A percentile compares a stretch with the other conserved stretches of the same genome.
These are phyloP conservation scores for Inonotus hispidus DNA, from an alignment of 1,284 basidiomycete species.

Conservation along the genomic window DNA sequence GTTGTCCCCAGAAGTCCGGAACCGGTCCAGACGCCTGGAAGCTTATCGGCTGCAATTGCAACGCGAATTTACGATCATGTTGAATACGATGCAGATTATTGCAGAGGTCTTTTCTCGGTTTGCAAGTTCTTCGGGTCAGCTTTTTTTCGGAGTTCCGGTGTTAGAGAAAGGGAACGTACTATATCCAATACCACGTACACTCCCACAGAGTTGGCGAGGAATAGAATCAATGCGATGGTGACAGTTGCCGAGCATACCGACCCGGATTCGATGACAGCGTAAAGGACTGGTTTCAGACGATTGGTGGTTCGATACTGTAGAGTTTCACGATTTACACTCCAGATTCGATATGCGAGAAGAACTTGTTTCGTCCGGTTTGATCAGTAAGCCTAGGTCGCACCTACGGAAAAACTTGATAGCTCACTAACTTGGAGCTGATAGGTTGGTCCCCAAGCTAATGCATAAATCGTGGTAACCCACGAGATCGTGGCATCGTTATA, in stretches of 20 bases:
- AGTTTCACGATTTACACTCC: not conserved
- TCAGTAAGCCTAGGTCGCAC: not conserved
- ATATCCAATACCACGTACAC: slow-evolving; percentile 36
- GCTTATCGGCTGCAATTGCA: not conserved
- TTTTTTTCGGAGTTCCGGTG: too few species aligned
- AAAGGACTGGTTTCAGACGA: slow-evolving; percentile 24
- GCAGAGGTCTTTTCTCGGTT: not conserved
- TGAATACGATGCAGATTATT: not conserved
- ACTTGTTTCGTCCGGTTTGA: not conserved
- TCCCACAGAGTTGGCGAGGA: slow-evolving; percentile 30
- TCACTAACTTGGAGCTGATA: not conserved
- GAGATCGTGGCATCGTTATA: not conserved
- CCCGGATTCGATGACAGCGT: slow-evolving; percentile 39
- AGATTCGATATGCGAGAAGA: slow-evolving; percentile 1
- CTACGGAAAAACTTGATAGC: too few species aligned
- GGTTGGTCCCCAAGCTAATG: not conserved
- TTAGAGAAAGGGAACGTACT: slow-evolving; percentile 19
- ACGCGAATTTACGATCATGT: not conserved
- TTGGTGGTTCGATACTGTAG: not conserved
- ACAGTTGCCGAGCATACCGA: slow-evolving; percentile 33
- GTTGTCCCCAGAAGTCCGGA: not conserved
- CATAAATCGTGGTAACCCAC: not conserved
- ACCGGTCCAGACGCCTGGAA: not conserved
- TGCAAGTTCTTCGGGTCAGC: not conserved
- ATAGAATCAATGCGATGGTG: slow-evolving; percentile 29